Evolutionary conservation across 805 yeast genomes (phyloP).

Genomic region (Zygosaccharomyces rouxii): DNA sequence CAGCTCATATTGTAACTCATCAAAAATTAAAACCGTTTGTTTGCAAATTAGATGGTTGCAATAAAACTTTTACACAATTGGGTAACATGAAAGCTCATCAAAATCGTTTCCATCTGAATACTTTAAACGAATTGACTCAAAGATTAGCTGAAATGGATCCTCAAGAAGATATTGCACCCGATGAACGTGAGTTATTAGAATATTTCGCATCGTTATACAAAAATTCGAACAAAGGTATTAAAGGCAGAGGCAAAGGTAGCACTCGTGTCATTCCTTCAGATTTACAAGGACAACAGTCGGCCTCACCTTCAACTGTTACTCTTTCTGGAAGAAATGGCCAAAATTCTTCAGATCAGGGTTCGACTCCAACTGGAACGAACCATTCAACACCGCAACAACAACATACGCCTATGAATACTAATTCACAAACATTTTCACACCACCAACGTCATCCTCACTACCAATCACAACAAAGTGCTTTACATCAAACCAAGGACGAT

Average conservation of each 20-base stretch:
- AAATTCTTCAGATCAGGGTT: background rate
- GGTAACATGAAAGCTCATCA: conserved; percentile 95
- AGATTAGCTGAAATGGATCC: conserved; percentile 61
- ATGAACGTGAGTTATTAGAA: conserved; percentile 63
- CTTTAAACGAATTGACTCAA: conserved; percentile 63
- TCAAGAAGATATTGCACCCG: conserved; percentile 46
- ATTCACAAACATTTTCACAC: background rate
- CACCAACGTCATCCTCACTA: conserved; percentile 2
- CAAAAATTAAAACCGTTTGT: conserved; percentile 70
- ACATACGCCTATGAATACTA: background rate
- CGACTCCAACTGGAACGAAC: background rate
- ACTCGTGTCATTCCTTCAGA: conserved; percentile 18
- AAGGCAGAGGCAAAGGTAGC: conserved; percentile 72
- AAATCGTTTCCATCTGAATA: conserved; percentile 75
- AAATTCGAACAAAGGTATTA: conserved; percentile 85
- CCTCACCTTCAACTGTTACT: background rate
- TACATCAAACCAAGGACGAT: background rate
- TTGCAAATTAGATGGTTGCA: conserved; percentile 78
- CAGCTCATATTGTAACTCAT: conserved; percentile 83
- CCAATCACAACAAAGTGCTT: background rate
- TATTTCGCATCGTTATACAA: conserved; percentile 82
- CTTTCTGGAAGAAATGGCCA: background rate
- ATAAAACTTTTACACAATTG: conserved; percentile 81
- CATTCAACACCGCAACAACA: conserved; percentile 3
- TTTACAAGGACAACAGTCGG: conserved; percentile 5